phyloP scores from a whole-genome alignment of 768 basidiomycete genomes.

The Lyophyllum shimeji region DNA sequence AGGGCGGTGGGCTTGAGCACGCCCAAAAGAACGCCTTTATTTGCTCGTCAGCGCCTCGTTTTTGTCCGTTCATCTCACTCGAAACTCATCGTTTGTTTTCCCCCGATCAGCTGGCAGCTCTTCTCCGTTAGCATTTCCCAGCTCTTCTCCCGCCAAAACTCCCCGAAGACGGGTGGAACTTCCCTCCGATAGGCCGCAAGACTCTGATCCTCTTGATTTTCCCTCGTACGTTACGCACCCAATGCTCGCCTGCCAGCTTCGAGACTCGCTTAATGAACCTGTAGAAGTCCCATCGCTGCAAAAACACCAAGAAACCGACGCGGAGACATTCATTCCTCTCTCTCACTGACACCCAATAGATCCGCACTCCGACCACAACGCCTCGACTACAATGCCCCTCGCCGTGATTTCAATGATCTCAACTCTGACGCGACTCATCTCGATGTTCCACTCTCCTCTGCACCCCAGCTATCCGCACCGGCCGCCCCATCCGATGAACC shows the following conservation, averaged over 20 bases:
- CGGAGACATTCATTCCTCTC: constrained; percentile 89
- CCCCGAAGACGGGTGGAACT: constrained; percentile 35
- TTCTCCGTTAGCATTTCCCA: constrained; percentile 64
- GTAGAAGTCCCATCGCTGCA: constrained; percentile 50
- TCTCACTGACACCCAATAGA: constrained; percentile 53
- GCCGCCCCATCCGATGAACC: constrained; percentile 67
- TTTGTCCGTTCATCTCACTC: background rate
- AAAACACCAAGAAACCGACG: constrained; percentile 74
- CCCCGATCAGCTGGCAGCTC: constrained; percentile 50
- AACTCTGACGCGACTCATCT: constrained; percentile 61
- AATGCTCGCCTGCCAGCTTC: background rate
- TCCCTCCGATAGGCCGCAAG: constrained; percentile 37
- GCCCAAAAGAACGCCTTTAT: constrained; percentile 54
- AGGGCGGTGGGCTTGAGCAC: constrained; percentile 57
- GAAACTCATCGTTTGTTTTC: constrained; percentile 5
- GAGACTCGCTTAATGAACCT: background rate
- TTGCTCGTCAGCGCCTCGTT: constrained; percentile 40
- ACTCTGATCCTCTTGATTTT: constrained; percentile 71
- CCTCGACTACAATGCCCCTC: constrained; percentile 21
- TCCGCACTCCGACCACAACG: constrained; percentile 35
- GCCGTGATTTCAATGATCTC: constrained; percentile 40
- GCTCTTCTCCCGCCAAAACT: constrained; percentile 57
- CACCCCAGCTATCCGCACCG: constrained; percentile 56
- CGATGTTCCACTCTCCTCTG: constrained; percentile 58
- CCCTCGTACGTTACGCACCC: constrained; percentile 50